Percentiles rank a stretch among this genome's conserved stretches.
Conservation (phyloP, 1,284 basidiomycete genomes). For the Boletus sp. region DNA sequence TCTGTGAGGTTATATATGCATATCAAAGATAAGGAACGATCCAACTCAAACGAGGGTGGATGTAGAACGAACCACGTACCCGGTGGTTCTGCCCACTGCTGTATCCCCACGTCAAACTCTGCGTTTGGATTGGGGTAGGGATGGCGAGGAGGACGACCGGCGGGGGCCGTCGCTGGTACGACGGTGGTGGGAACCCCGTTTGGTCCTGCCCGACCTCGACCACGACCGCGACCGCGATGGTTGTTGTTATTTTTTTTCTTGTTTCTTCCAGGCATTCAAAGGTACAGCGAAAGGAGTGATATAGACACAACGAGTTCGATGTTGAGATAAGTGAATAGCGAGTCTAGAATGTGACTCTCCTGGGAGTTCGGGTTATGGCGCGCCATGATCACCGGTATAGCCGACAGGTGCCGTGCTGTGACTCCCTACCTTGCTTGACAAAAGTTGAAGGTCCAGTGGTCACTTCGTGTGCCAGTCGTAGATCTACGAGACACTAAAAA, state of each 20-base stretch:
- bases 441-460: too few species aligned
- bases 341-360: background rate
- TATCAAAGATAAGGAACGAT: constrained; percentile 7
- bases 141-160: background rate
- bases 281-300: background rate
- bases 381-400: background rate
- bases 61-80: too few species aligned
- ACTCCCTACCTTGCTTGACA: too few species aligned
- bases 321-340: background rate
- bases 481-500: too few species aligned
- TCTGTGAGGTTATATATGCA: constrained; percentile 1
- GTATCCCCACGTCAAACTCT: constrained; percentile 23
- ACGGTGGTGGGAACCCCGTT: background rate
- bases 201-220: constrained; percentile 13
- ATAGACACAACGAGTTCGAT: background rate
- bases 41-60: background rate
- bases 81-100: constrained; percentile 17
- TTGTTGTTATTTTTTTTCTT: background rate
- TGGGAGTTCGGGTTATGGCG: too few species aligned
- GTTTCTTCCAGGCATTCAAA: constrained; percentile 20
- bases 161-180: background rate
- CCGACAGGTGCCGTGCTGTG: background rate
- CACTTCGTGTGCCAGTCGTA: too few species aligned
- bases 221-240: constrained; percentile 8
- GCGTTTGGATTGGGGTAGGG: constrained; percentile 12